Conservation (phyloP, 768 basidiomycete species). For the Holtermannia corniformis region DNA sequence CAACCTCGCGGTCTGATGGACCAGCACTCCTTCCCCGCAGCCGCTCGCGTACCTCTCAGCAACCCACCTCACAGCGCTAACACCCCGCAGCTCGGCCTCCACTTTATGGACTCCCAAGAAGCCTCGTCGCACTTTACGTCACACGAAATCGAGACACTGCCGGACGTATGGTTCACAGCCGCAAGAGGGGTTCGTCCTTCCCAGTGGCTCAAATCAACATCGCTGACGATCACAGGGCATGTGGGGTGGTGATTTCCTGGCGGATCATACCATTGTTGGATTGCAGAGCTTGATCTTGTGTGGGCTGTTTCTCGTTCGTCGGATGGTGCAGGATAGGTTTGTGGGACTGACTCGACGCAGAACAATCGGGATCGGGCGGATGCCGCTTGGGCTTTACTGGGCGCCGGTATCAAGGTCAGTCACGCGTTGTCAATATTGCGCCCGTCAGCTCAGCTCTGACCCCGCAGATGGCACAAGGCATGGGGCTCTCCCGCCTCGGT, state of each 20-base stretch:
- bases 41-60: too few species aligned
- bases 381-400: constrained; percentile 41
- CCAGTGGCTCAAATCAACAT: background rate
- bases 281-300: constrained; percentile 37
- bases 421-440: background rate
- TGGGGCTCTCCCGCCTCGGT: constrained; percentile 40
- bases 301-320: constrained; percentile 37
- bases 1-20: too few species aligned
- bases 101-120: constrained; percentile 39
- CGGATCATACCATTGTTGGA: constrained; percentile 33
- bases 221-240: constrained; percentile 15
- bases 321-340: background rate
- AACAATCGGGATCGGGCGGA: constrained; percentile 42
- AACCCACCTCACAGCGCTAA: background rate
- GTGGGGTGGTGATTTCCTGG: constrained; percentile 40
- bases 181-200: constrained; percentile 20
- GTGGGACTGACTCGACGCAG: constrained; percentile 10
- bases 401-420: constrained; percentile 39
- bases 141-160: constrained; percentile 31
- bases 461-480: constrained; percentile 39
- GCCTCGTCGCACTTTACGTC: constrained; percentile 31
- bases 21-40: too few species aligned
- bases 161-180: constrained; percentile 35
- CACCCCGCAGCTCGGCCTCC: constrained; percentile 30
- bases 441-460: background rate